Percentiles rank a stretch among this genome's conserved stretches.
Conservation (phyloP, 1,139 yeast genomes). For the Suhomyces coccinellae region DNA sequence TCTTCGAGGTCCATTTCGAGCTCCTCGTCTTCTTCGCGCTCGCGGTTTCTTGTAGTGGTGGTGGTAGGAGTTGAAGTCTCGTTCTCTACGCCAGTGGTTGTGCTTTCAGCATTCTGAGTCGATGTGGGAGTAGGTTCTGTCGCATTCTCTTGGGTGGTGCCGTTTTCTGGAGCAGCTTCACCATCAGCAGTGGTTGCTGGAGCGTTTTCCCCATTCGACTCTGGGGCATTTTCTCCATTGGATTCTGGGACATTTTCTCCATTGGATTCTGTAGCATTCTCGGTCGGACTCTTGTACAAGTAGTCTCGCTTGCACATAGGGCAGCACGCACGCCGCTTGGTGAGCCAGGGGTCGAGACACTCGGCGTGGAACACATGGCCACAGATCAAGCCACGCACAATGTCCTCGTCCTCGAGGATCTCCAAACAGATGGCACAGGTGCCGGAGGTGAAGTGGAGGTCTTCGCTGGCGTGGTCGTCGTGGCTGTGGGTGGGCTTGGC, state of each 20-base stretch:
- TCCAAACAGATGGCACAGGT: conserved; percentile 82
- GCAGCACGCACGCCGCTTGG: conserved; percentile 74
- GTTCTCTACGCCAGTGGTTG: too few relatives aligned
- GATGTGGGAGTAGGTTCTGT: too few relatives aligned
- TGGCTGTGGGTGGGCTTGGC: conserved; percentile 2
- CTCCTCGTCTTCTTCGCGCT: conserved; percentile 20
- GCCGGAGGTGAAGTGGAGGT: conserved; percentile 65
- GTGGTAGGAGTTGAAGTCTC: conserved; percentile 10
- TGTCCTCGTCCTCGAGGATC: conserved; percentile 57
- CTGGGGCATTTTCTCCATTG: conserved; percentile 14
- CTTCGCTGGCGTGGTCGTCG: conserved; percentile 18
- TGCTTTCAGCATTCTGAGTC: too few relatives aligned
- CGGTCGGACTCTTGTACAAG: conserved; percentile 38
- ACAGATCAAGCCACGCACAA: conserved; percentile 72
- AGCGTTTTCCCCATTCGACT: conserved; percentile 15
- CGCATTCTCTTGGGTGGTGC: too few relatives aligned
- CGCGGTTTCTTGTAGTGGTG: conserved; percentile 8
- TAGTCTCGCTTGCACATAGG: conserved; percentile 83
- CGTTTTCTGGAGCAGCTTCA: too few relatives aligned
- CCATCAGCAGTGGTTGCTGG: too few relatives aligned
- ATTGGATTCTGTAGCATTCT: conserved; percentile 11
- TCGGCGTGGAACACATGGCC: conserved; percentile 83
- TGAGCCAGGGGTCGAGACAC: conserved; percentile 84
- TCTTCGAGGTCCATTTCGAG: conserved; percentile 41
- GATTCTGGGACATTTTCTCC: too few relatives aligned